Evolutionary conservation across 1,139 yeast species (phyloP), one percentile per base, ranked within the genome.

Genomic region (Sugiyamaella pinicola): DNA sequence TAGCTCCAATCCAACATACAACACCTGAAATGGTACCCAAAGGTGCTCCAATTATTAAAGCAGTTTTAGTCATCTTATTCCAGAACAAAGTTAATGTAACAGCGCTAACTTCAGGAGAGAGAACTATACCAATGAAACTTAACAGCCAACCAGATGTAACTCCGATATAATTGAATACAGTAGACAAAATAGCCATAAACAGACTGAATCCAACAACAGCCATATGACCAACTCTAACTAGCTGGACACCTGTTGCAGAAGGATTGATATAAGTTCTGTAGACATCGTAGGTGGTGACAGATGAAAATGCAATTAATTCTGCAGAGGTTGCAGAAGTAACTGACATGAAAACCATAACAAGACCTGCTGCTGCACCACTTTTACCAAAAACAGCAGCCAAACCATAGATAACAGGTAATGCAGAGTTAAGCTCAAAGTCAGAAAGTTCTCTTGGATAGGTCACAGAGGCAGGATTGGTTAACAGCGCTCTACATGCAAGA

Each of bases 231-330:
- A 83, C 76, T 59, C 73, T 63, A 53, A 88, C 85, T 61, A 87
- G 77, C 62, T 75, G 78, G 66, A 81, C 83, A 58, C 95, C 95
- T 9, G 78, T 67, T 7, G 96, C 96, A 17, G 74, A 72, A 42
- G 93, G 93, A 63, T 87, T 81, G 62, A 88, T 72, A 70, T 88
- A 87, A 24, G 82, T 77, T 69, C 87, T 79, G 79, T 85, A 88
- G 58, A 88, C 76, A 71, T 88, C 96, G 64, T 86, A 88, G 38
- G 95, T 85, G 72, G 82, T 80, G 53, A 88, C 82, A 1, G 95
- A 83, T 1, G 95, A 85, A 12, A 87, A 90, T 2, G 96, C 87
- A 67, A 88, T 85, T 64, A 88, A 78, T 69, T 88, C 95, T 24
- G 96, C 89, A 4, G 78, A 71, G 54, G 77, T 74, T 39, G 77